Percentiles rank a stretch among this genome's conserved stretches.
These are phyloP conservation scores for Coccomyxa sp. DNA, from an alignment of 139 green algal genomes.

Conservation along the genomic window DNA sequence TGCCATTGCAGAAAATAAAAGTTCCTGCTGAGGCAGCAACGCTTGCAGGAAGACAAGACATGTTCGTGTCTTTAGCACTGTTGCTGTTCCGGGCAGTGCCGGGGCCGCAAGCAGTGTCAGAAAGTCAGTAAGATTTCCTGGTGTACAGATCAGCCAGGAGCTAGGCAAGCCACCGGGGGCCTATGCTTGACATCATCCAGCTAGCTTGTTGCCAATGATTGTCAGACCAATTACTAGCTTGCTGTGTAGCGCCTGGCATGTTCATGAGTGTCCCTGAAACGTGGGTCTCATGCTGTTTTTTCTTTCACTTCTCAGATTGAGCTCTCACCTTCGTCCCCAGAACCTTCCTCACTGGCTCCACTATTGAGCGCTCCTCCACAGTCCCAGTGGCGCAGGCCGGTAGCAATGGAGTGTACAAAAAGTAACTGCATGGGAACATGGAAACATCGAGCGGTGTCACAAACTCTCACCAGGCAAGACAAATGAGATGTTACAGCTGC, in stretches of 20 bases:
- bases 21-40: too few relatives aligned
- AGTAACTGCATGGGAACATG: slow-evolving; percentile 92
- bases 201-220: too few relatives aligned
- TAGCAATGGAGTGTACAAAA: slow-evolving; percentile 94
- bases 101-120: too few relatives aligned
- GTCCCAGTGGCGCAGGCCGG: slow-evolving; percentile 83
- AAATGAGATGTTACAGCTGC: neutral
- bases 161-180: too few relatives aligned
- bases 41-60: too few relatives aligned
- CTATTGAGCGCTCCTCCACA: slow-evolving; percentile 88
- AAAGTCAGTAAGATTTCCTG: too few relatives aligned
- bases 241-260: too few relatives aligned
- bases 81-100: too few relatives aligned
- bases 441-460: slow-evolving; percentile 6
- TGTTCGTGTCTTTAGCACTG: too few relatives aligned
- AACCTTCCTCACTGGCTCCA: slow-evolving; percentile 78
- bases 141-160: too few relatives aligned
- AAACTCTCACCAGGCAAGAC: neutral
- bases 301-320: neutral
- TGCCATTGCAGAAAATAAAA: neutral
- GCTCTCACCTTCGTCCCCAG: slow-evolving; percentile 27
- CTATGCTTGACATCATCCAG: too few relatives aligned
- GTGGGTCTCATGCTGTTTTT: neutral
- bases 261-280: neutral
- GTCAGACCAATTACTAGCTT: too few relatives aligned